Conservation (phyloP, 2,329 filamentous ascomycete species). For the Monosporascus sp. region DNA sequence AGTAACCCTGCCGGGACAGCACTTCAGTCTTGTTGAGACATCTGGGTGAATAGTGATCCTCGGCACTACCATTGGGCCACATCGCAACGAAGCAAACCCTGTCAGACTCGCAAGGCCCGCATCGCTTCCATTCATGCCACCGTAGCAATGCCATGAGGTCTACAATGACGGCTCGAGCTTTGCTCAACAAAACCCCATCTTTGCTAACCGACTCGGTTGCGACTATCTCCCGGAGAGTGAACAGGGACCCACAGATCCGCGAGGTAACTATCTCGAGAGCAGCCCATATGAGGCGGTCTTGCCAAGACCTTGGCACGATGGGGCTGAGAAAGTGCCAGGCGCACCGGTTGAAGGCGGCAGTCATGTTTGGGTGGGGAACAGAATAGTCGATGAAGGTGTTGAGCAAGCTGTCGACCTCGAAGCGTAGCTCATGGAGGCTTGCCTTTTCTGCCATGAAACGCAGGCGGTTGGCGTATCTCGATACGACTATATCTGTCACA, state of each 20-base stretch:
- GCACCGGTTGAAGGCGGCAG: slow-evolving; percentile 41
- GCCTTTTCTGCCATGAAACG: slow-evolving; percentile 28
- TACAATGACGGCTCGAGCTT: slow-evolving; percentile 7
- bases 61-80: slow-evolving; percentile 31
- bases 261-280: slow-evolving; percentile 28
- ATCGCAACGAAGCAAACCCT: slow-evolving; percentile 35
- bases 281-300: slow-evolving; percentile 41
- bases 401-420: slow-evolving; percentile 13
- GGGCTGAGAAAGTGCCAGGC: slow-evolving; percentile 38
- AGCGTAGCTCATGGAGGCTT: not conserved
- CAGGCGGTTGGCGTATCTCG: slow-evolving; percentile 56
- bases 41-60: slow-evolving; percentile 25
- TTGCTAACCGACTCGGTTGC: slow-evolving; percentile 11
- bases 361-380: slow-evolving; percentile 16
- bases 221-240: slow-evolving; percentile 22
- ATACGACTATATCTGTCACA: slow-evolving; percentile 60
- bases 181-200: not conserved
- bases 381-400: no score
- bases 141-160: slow-evolving; percentile 23
- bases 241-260: slow-evolving; percentile 20
- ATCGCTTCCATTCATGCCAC: slow-evolving; percentile 33
- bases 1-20: no score
- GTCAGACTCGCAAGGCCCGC: slow-evolving; percentile 23
- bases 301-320: slow-evolving; percentile 28
- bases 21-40: slow-evolving; percentile 14